A percentile compares a stretch with the other conserved stretches of the same genome.
These are phyloP conservation scores for Madurella fahalii DNA, from an alignment of 2,329 filamentous ascomycete species.

Conservation along the genomic window DNA sequence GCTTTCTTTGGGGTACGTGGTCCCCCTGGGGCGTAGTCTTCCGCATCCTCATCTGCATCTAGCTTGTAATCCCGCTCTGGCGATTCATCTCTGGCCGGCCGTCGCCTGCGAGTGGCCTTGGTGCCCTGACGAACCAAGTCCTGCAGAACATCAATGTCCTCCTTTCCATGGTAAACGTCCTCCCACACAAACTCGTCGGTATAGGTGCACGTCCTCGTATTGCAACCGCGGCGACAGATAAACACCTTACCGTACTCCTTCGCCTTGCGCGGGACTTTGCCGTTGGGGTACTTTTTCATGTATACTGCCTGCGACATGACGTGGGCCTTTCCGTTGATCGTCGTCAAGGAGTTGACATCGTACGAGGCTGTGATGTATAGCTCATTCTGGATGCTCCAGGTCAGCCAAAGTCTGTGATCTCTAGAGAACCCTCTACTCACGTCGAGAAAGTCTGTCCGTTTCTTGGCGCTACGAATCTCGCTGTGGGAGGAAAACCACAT, in stretches of 20 bases:
- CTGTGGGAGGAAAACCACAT: conserved; percentile 95
- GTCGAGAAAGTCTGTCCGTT: conserved; percentile 71
- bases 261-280: conserved; percentile 67
- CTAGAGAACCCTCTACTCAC: conserved; percentile 38
- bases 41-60: conserved; percentile 31
- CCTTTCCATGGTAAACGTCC: conserved; percentile 66
- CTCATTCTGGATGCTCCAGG: conserved; percentile 62
- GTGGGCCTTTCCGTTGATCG: conserved; percentile 84
- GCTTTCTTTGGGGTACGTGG: conserved; percentile 34
- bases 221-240: conserved; percentile 83
- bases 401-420: neutral
- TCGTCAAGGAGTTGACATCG: conserved; percentile 80
- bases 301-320: conserved; percentile 73
- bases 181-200: conserved; percentile 93
- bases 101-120: conserved; percentile 60
- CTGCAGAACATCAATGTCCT: conserved; percentile 63
- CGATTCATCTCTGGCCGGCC: conserved; percentile 25
- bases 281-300: conserved; percentile 64
- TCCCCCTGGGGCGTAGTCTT: conserved; percentile 35
- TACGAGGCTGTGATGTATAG: conserved; percentile 85
- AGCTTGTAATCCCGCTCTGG: conserved; percentile 32
- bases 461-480: conserved; percentile 79
- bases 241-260: conserved; percentile 81
- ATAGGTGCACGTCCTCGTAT: conserved; percentile 82
- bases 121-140: conserved; percentile 66